phyloP scores from a whole-genome alignment of 2,329 filamentous ascomycete species.

The Ophiostoma piceae region DNA sequence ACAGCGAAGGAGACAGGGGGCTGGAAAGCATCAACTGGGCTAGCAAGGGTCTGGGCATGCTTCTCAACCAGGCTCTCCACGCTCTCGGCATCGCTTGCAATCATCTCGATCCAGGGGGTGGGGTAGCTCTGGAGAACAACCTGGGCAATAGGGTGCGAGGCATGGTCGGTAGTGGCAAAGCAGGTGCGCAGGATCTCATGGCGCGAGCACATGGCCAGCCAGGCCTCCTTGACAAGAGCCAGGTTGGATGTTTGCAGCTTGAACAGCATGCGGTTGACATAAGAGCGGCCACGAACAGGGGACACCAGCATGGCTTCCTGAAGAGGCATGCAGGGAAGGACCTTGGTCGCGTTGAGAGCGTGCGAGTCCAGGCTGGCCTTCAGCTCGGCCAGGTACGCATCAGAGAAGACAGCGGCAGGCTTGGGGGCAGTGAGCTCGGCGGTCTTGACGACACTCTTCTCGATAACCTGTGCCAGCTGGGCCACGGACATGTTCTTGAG shows the following conservation, averaged over 20 bases:
- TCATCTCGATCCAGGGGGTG: conserved; percentile 37
- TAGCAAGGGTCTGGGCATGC: conserved; percentile 39
- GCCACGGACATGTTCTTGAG: conserved; percentile 64
- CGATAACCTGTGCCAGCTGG: conserved; percentile 46
- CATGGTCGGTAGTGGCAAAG: conserved; percentile 61
- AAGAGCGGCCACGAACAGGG: conserved; percentile 45
- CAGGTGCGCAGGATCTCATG: conserved; percentile 75
- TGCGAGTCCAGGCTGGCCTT: conserved; percentile 18
- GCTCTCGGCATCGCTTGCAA: background rate
- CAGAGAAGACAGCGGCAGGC: conserved; percentile 31
- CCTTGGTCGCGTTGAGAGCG: conserved; percentile 40
- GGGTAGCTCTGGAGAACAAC: conserved; percentile 53
- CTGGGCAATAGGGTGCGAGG: conserved; percentile 63
- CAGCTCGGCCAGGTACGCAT: conserved; percentile 27
- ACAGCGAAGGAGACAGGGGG: conserved; percentile 45
- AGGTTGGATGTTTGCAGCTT: conserved; percentile 39
- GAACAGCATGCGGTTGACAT: conserved; percentile 69
- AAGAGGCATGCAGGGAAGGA: conserved; percentile 78
- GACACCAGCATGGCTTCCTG: conserved; percentile 82
- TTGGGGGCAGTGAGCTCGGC: background rate
- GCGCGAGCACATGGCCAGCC: conserved; percentile 56
- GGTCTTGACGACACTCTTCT: background rate
- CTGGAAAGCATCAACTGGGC: conserved; percentile 41
- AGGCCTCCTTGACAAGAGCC: conserved; percentile 50
- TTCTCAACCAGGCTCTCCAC: conserved; percentile 37